Evolutionary conservation across 139 green algal genomes (phyloP), one percentile per base, ranked within the genome.

Genomic region (Volvox africanus): DNA sequence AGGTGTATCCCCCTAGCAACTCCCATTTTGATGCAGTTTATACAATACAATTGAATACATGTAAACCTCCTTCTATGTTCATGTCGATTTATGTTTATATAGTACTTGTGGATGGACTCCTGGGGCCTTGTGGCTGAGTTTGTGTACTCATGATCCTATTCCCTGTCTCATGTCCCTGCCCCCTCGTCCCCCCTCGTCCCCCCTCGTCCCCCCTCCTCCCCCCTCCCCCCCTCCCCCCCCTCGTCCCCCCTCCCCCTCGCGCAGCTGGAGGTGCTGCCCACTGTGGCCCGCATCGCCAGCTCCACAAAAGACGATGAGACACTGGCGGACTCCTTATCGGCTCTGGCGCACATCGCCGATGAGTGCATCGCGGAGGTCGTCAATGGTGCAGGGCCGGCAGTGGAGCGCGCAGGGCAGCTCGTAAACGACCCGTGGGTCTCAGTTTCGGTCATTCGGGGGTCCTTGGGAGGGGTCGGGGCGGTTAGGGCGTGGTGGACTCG

Each of bases 211-310:
- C 62, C 62, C 19, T 61, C 22, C 9, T 1, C 30, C 30, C 11
- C 26, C 32, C 32, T 44, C 76, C 13, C 68, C 68, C 18, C 13
- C 17, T 21, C 17, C 68, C 22, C 68, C 9, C 17, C 68, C 68
- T 77, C 18, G 18, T 9, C 14, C 32, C 71, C 71, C 32, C 71
- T 20, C 18, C 26, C 71, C 14, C 20, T 20, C 32, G 9, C 36
- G 37, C 79, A 85, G 79, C 79, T 67, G 26, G 37, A 85, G 2
- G 79, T 67, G 22, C 79, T 85, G 36, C 79, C 79, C 12, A 17
- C 11, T 5, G 19, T 85, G 79, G 37, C 44, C 9, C 37, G 24
- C 2, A 17, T 37, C 9, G 80, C 55, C 26, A 30, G 12, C 24
- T n/a, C 33, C 28, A 50, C 28, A 19, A 61, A 86, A 1, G 18